Base-by-base conservation (phyloP, 805 yeast species). In the Isabelozyma heimii region DNA sequence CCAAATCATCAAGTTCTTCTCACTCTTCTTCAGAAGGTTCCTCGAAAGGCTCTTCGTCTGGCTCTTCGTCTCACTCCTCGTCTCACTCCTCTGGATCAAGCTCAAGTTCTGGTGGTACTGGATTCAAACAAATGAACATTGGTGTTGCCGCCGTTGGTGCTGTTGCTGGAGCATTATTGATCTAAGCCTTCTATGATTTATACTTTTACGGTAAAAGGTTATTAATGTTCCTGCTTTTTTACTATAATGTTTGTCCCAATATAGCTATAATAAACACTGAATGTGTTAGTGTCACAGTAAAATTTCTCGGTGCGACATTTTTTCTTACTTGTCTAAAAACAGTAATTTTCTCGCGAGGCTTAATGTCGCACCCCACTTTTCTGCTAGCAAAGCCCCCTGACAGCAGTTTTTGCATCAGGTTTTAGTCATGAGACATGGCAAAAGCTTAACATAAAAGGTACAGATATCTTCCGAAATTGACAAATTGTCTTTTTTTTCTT, bases 131-230 rank as follows among this genome's bases (percentile, higher is more conserved):
- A 10, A 45, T 47, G 15, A 40, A 43, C 39, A 47, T 42, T 43
- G 67, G 61, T 42, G 57, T 57, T 37, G 60, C 60, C 47, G 57
- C 60, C 41, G 52, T 61, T 40, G 65, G 60, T 50, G 66, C 60
- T 40, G 47, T 58, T 33, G 66, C 63, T 42, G 69, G 66, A 47
- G 43, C 55, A 43, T 52, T 62, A 45, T 62, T 64, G 52, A 53
- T 64, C 48, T 64, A 61, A 53, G 47, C 28, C 13, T 14, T 30
- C 8, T 8, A 30, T 30, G 35, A 9, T 30, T 9, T 20, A 20
- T 30, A 10, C 35, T 30, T 3, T 30, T 13, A 30, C n/a, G n/a
- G 35, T 30, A 13, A 30, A 30, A 30, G 35, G 35, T 30, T 30
- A 5, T 20, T 30, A 30, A 30, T 30, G 35, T 30, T 30, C 35